Conservation (phyloP, 768 basidiomycete genomes). For the Suillus discolor region DNA sequence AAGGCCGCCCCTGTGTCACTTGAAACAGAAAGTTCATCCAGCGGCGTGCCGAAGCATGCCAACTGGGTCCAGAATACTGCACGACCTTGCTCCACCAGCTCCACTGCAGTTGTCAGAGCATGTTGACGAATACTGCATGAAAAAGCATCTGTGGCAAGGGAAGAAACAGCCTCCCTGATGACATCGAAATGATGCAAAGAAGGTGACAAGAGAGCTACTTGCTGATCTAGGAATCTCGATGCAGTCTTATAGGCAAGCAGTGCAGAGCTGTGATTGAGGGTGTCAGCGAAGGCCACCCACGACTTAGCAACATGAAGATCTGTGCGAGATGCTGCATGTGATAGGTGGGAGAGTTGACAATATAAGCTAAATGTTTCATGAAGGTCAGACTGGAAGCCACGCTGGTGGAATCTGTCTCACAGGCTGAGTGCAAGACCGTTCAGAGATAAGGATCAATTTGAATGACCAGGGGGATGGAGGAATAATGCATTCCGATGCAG, state of each 20-base stretch:
- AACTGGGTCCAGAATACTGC: slow-evolving; percentile 33
- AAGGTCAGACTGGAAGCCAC: too few species aligned
- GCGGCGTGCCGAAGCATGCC: slow-evolving; percentile 25
- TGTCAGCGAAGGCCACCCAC: not conserved
- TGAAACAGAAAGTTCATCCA: slow-evolving; percentile 16
- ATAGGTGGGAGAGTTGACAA: not conserved
- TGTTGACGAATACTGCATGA: not conserved
- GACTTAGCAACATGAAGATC: not conserved
- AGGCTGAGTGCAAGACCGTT: accelerated
- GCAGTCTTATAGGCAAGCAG: not conserved
- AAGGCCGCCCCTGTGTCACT: not conserved
- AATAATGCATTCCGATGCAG: not conserved
- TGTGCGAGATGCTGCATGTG: not conserved
- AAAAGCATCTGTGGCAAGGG: not conserved
- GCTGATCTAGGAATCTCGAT: not conserved
- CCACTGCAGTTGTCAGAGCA: not conserved
- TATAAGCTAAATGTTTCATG: not conserved
- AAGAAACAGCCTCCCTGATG: not conserved
- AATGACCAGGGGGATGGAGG: not conserved
- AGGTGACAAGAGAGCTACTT: not conserved
- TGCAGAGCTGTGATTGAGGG: not conserved
- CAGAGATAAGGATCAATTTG: not conserved
- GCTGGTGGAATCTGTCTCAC: not conserved
- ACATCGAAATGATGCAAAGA: not conserved
- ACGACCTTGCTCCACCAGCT: slow-evolving; percentile 25